These are phyloP conservation scores for Zoysia pacifica DNA, from an alignment of 176 grass and related monocot species.

Conservation along the genomic window DNA sequence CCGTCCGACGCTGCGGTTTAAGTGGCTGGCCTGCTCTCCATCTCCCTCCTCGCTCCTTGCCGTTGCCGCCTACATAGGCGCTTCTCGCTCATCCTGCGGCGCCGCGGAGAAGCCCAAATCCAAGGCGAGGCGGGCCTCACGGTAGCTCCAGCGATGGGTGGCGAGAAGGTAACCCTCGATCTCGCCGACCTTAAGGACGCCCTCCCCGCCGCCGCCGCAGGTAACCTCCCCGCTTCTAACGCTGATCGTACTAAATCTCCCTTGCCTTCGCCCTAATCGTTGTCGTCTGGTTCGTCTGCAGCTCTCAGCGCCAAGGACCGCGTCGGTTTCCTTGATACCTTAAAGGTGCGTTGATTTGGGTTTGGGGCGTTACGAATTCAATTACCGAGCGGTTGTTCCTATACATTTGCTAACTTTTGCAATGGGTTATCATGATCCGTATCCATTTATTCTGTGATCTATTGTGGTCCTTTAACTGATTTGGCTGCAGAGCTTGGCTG, in stretches of 20 bases:
- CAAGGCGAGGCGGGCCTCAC: slow-evolving; percentile 6
- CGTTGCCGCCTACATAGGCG: slow-evolving; percentile 22
- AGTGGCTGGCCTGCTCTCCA: background rate
- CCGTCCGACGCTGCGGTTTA: background rate
- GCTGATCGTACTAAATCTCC: background rate
- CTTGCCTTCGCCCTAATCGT: background rate
- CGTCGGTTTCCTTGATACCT: slow-evolving; percentile 60
- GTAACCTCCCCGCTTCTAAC: slow-evolving; percentile 10
- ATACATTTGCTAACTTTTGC: background rate
- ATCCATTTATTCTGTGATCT: background rate
- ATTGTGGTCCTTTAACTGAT: slow-evolving; percentile 27
- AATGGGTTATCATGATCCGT: background rate
- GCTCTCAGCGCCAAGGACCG: slow-evolving; percentile 69
- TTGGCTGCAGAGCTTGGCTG: slow-evolving; percentile 64
- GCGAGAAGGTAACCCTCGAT: slow-evolving; percentile 57
- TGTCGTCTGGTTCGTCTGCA: slow-evolving; percentile 23
- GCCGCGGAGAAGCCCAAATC: slow-evolving; percentile 21
- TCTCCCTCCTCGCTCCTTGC: background rate
- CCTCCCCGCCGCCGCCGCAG: slow-evolving; percentile 51
- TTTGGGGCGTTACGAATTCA: background rate
- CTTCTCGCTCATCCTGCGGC: background rate
- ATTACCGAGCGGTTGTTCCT: background rate
- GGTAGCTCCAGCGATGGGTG: slow-evolving; percentile 48
- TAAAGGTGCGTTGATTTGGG: slow-evolving; percentile 54
- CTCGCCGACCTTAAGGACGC: slow-evolving; percentile 61